These are phyloP conservation scores for Avena insularis DNA, from an alignment of 176 grass and related monocot genomes.

Conservation along the genomic window DNA sequence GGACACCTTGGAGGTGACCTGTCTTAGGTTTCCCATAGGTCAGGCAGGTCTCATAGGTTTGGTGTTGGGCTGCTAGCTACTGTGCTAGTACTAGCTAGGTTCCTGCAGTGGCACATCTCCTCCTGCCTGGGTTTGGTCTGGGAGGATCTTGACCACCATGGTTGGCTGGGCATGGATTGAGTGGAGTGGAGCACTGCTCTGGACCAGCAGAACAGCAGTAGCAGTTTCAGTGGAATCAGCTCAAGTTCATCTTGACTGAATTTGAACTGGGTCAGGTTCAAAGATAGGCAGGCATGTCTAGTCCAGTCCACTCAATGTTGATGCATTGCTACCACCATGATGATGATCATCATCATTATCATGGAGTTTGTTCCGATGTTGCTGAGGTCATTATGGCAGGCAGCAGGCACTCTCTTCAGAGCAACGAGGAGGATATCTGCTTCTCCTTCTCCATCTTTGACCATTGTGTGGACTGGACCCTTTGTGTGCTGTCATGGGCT, in stretches of 20 bases:
- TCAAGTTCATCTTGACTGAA: constrained; percentile 34
- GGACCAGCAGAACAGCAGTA: background rate
- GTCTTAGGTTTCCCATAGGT: constrained; percentile 18
- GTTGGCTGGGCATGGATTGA: background rate
- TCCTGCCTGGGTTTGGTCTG: constrained; percentile 30
- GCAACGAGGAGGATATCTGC: background rate
- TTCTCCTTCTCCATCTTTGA: background rate
- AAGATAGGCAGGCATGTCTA: background rate
- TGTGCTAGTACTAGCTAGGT: constrained; percentile 18
- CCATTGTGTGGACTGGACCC: background rate
- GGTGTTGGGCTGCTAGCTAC: background rate
- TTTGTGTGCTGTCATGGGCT: background rate
- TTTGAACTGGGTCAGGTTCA: constrained; percentile 29
- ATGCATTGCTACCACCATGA: background rate
- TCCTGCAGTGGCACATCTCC: constrained; percentile 29
- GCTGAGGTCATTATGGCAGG: constrained; percentile 35
- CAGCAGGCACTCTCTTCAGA: background rate
- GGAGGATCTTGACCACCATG: constrained; percentile 48
- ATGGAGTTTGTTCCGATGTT: constrained; percentile 18
- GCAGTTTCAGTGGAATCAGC: constrained; percentile 23
- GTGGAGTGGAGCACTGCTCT: background rate
- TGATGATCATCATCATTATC: constrained; percentile 5
- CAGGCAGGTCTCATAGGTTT: background rate
- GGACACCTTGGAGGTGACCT: constrained; percentile 28
- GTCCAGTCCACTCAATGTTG: constrained; percentile 23